Percentiles rank a stretch among this genome's conserved stretches.
Evolutionary conservation across 1,284 basidiomycete species (phyloP).

Genomic region (Ceratobasidium sp.): DNA sequence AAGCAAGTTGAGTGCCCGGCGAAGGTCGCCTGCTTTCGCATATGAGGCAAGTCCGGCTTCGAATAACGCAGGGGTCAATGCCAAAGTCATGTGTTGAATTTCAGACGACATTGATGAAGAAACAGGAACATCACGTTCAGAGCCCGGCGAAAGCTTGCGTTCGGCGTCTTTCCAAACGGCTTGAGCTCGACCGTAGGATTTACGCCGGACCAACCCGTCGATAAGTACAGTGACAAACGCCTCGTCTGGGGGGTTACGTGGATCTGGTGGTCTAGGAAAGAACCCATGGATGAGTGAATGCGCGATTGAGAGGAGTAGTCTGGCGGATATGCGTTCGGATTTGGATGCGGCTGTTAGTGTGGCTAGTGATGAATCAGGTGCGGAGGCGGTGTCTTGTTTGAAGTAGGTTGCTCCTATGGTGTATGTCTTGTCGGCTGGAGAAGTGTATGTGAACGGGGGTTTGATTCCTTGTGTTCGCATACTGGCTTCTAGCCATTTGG

Average conservation of each 20-base stretch:
- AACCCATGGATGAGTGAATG: conserved; percentile 14
- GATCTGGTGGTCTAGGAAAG: background rate
- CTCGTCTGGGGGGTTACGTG: background rate
- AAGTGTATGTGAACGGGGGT: background rate
- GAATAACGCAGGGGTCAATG: background rate
- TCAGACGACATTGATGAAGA: background rate
- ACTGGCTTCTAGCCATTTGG: background rate
- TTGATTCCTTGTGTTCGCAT: conserved; percentile 18
- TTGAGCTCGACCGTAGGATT: conserved; percentile 21
- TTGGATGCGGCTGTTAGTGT: conserved; percentile 22
- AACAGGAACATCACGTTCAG: background rate
- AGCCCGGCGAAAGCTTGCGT: background rate
- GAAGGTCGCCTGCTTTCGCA: background rate
- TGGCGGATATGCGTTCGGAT: conserved; percentile 11
- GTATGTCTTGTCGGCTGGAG: background rate
- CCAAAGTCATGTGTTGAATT: background rate
- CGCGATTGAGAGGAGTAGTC: conserved; percentile 19
- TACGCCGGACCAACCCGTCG: conserved; percentile 2
- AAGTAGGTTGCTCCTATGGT: background rate
- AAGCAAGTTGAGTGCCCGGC: background rate
- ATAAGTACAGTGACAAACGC: conserved; percentile 15
- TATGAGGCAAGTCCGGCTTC: conserved; percentile 19
- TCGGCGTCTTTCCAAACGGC: conserved; percentile 30
- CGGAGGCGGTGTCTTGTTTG: background rate
- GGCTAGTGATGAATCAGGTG: background rate